Evolutionary conservation across 495 filamentous ascomycete species (phyloP).

Genomic region (Glonium stellatum): DNA sequence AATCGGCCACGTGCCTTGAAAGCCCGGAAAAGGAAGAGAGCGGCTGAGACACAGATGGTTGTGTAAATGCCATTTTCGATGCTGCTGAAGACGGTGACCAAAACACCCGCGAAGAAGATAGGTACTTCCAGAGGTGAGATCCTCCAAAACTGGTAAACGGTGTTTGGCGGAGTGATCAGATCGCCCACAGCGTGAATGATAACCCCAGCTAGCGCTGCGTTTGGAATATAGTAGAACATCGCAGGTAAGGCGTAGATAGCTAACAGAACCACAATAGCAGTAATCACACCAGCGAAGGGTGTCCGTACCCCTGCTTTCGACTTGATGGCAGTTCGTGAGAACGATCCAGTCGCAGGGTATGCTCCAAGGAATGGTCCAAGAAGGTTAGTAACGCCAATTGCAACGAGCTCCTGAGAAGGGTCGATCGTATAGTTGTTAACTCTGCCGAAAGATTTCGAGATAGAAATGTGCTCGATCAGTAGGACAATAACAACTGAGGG

Average conservation of each 20-base stretch:
- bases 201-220: constrained; percentile 76
- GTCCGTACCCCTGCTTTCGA: constrained; percentile 94
- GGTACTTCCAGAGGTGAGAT: constrained; percentile 83
- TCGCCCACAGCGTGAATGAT: constrained; percentile 98
- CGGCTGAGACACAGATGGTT: constrained; percentile 67
- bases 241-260: constrained; percentile 89
- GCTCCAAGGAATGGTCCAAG: constrained; percentile 90
- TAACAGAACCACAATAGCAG: constrained; percentile 79
- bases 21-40: constrained; percentile 76
- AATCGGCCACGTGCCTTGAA: constrained; percentile 82
- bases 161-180: constrained; percentile 88
- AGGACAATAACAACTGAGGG: constrained; percentile 85
- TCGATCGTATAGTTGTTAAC: constrained; percentile 98
- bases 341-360: constrained; percentile 93
- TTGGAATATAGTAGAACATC: constrained; percentile 93
- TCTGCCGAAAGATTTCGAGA: constrained; percentile 93
- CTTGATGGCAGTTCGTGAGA: constrained; percentile 96
- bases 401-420: constrained; percentile 93
- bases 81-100: constrained; percentile 79
- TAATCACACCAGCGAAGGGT: constrained; percentile 87
- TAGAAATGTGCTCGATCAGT: constrained; percentile 78
- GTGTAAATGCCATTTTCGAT: constrained; percentile 94
- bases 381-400: constrained; percentile 87
- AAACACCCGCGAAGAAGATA: constrained; percentile 90
- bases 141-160: constrained; percentile 92